Conservation (phyloP, 2,329 filamentous ascomycete genomes). For the Penicillium sumatraense region DNA sequence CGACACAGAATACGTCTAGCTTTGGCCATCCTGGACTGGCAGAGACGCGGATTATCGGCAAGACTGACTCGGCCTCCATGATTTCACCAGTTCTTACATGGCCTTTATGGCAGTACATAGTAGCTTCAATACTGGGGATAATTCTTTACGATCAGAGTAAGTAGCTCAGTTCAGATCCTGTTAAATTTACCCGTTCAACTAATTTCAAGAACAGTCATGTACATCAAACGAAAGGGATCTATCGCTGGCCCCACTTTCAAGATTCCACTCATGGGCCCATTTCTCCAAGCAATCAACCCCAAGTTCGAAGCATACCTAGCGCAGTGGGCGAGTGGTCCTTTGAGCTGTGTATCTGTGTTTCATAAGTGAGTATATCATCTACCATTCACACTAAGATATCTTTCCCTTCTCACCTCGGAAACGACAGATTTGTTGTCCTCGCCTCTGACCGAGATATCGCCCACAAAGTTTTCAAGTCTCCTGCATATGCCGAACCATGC, state of each 20-base stretch:
- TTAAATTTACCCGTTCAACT: background rate
- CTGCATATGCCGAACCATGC: conserved; percentile 81
- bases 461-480: conserved; percentile 89
- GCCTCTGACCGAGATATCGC: conserved; percentile 88
- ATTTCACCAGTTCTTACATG: conserved; percentile 33
- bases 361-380: conserved; percentile 70
- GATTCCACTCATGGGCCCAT: conserved; percentile 80
- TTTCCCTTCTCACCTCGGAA: conserved; percentile 3
- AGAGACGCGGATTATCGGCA: conserved; percentile 10
- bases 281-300: conserved; percentile 81
- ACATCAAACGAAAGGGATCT: conserved; percentile 69
- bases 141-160: conserved; percentile 83
- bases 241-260: conserved; percentile 74
- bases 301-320: conserved; percentile 81
- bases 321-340: conserved; percentile 84
- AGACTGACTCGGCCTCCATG: background rate
- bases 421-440: conserved; percentile 81
- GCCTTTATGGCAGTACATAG: conserved; percentile 42
- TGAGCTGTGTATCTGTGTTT: conserved; percentile 93
- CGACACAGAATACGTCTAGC: conserved; percentile 15
- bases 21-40: conserved; percentile 7
- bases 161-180: background rate
- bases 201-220: conserved; percentile 59
- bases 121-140: conserved; percentile 66
- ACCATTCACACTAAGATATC: background rate